Conservation (phyloP, 148 eudicot genomes). For the Polygonum maritimum region DNA sequence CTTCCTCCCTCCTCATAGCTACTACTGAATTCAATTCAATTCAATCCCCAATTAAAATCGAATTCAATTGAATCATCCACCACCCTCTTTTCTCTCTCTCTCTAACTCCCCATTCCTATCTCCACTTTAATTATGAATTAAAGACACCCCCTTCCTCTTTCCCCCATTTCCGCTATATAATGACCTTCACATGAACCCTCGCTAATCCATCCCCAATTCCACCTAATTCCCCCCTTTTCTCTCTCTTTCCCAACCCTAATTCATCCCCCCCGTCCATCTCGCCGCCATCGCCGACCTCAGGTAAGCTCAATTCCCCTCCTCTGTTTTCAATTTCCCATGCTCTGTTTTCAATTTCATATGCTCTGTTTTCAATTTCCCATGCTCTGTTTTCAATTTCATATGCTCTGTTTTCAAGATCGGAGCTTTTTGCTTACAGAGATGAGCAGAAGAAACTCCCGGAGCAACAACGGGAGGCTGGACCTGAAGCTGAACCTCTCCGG, state of each 20-base stretch:
- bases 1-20: slow-evolving; percentile 1
- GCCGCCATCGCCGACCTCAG: neutral
- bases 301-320: neutral
- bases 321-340: neutral
- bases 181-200: slow-evolving; percentile 23
- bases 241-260: neutral
- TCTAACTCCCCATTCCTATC: slow-evolving; percentile 13
- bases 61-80: slow-evolving; percentile 13
- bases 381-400: neutral
- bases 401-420: neutral
- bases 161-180: slow-evolving; percentile 22
- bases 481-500: slow-evolving; percentile 8
- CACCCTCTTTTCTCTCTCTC: slow-evolving; percentile 6
- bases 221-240: neutral
- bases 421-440: too few species aligned
- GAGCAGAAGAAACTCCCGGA: neutral
- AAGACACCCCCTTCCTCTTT: slow-evolving; percentile 17
- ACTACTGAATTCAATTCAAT: slow-evolving; percentile 17
- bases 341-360: neutral
- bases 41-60: slow-evolving; percentile 1
- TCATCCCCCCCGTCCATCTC: neutral
- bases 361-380: neutral
- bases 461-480: slow-evolving; percentile 2
- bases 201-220: slow-evolving; percentile 5
- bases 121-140: slow-evolving; percentile 24